Conservation (phyloP, 306 rosid genomes). For the Cucurbita maxima region DNA sequence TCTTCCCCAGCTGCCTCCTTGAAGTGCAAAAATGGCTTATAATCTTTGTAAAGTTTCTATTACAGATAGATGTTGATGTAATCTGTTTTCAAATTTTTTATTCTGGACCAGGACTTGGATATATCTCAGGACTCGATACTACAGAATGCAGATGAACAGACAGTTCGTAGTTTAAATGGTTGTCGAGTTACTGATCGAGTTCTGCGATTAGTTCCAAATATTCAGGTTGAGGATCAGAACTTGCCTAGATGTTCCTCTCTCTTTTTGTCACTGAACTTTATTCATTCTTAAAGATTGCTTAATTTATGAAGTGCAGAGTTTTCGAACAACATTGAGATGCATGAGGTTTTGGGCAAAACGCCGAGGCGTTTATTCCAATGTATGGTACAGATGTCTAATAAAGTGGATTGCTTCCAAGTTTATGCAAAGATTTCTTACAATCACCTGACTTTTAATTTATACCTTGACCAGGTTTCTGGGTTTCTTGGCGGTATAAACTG, state of each 20-base stretch:
- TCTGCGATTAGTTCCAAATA: constrained; percentile 84
- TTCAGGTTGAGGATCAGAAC: constrained; percentile 46
- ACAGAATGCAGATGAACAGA: constrained; percentile 84
- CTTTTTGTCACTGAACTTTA: neutral
- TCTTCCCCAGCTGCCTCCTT: neutral
- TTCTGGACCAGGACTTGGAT: constrained; percentile 67
- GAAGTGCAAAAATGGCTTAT: neutral
- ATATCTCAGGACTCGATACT: constrained; percentile 78
- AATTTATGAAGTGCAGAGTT: constrained; percentile 45
- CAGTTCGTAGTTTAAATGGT: constrained; percentile 95
- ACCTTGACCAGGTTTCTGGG: constrained; percentile 66
- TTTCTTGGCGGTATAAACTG: constrained; percentile 97
- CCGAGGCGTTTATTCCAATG: constrained; percentile 95
- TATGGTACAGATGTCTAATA: constrained; percentile 18
- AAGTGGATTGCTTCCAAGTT: neutral
- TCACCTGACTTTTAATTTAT: constrained; percentile 15
- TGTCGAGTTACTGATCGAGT: constrained; percentile 93
- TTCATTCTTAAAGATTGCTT: constrained; percentile 12
- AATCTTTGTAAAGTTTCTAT: neutral
- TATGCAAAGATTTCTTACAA: constrained; percentile 3
- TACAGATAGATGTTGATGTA: constrained; percentile 9
- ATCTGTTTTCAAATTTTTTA: neutral
- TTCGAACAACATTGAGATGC: constrained; percentile 89
- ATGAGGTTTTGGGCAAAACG: constrained; percentile 94
- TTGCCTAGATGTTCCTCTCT: neutral